Evolutionary conservation across 2,329 filamentous ascomycete species (phyloP).

Genomic region (Camillea tinctor): DNA sequence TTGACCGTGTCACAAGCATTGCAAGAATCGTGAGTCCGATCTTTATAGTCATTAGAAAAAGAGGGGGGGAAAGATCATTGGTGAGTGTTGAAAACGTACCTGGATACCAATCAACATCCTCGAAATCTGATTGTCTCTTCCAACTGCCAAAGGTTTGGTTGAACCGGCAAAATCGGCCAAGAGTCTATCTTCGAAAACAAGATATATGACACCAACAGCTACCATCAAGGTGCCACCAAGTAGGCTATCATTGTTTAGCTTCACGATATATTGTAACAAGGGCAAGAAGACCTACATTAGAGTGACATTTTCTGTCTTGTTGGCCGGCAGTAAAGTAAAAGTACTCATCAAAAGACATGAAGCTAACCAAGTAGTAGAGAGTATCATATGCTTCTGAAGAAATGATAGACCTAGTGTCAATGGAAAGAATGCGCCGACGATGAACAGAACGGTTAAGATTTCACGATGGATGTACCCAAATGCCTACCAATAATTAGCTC

Average conservation of each 20-base stretch:
- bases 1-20: slow-evolving; percentile 84
- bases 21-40: slow-evolving; percentile 77
- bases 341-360: slow-evolving; percentile 82
- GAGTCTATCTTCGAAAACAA: slow-evolving; percentile 71
- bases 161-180: slow-evolving; percentile 44
- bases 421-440: slow-evolving; percentile 78
- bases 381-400: slow-evolving; percentile 59
- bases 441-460: slow-evolving; percentile 77
- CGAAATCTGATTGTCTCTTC: slow-evolving; percentile 45
- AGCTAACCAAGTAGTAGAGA: slow-evolving; percentile 70
- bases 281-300: slow-evolving; percentile 25
- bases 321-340: slow-evolving; percentile 82
- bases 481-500: slow-evolving; percentile 52
- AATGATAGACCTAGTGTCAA: slow-evolving; percentile 71
- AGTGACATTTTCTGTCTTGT: slow-evolving; percentile 75
- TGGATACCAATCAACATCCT: slow-evolving; percentile 66
- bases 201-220: slow-evolving; percentile 70
- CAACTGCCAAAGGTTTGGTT: slow-evolving; percentile 21
- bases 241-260: slow-evolving; percentile 49
- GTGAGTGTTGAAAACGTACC: slow-evolving; percentile 38
- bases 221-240: slow-evolving; percentile 78
- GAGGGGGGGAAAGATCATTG: slow-evolving; percentile 2
- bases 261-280: background rate
- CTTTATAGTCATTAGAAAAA: slow-evolving; percentile 34
- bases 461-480: slow-evolving; percentile 90